Conservation (phyloP, 768 basidiomycete species). For the Hydnomerulius pinastri region DNA sequence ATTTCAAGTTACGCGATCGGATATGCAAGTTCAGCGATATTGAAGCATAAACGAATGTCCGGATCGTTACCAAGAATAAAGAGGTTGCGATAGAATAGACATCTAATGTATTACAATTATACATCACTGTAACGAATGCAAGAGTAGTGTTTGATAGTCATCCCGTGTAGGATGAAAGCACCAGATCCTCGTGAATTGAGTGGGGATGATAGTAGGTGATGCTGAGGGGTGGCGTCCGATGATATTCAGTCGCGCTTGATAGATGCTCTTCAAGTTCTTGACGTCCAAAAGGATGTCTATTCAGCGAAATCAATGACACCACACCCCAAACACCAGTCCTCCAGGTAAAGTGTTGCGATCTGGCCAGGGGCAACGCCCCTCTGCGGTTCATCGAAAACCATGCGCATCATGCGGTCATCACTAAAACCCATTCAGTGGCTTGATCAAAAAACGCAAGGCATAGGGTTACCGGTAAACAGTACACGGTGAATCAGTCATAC, state of each 20-base stretch:
- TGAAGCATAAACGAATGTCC: too few species aligned
- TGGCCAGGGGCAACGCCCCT: constrained; percentile 80
- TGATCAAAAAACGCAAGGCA: not conserved
- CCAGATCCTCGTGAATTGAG: too few species aligned
- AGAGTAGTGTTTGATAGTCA: not conserved
- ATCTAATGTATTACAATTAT: too few species aligned
- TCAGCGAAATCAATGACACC: constrained; percentile 55
- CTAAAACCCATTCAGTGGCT: constrained; percentile 17
- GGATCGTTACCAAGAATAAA: too few species aligned
- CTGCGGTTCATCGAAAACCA: constrained; percentile 60
- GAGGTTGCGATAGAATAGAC: too few species aligned
- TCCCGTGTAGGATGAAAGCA: not conserved
- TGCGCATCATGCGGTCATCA: constrained; percentile 29
- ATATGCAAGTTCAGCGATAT: too few species aligned
- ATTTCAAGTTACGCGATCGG: too few species aligned
- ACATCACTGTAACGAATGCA: too few species aligned
- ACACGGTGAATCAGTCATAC: constrained; percentile 58
- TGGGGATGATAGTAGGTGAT: too few species aligned
- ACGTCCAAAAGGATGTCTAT: constrained; percentile 6
- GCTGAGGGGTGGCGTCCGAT: too few species aligned
- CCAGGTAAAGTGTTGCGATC: constrained; percentile 71
- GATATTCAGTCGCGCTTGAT: too few species aligned
- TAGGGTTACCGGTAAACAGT: constrained; percentile 46
- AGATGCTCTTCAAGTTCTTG: not conserved
- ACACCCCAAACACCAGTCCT: constrained; percentile 81